Evolutionary conservation across 192 early-diverging fungal species (phyloP).

Genomic region (Powellomyces hirtus): DNA sequence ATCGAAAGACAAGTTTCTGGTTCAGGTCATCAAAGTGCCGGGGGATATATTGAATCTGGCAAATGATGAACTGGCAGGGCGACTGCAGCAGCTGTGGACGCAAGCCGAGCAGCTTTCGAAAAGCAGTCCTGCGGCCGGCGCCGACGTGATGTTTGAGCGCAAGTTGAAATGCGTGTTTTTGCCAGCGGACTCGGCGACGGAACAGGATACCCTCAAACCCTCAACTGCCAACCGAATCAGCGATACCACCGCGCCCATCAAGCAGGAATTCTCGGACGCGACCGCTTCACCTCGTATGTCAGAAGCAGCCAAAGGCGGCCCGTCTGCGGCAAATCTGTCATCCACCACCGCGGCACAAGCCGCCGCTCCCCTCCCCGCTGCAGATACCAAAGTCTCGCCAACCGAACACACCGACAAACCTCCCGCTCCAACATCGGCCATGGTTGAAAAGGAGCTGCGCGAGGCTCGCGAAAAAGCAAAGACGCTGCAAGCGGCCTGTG

Average conservation of each 20-base stretch:
- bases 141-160: constrained; percentile 38
- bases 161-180: constrained; percentile 46
- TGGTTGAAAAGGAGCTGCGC: constrained; percentile 15
- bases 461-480: constrained; percentile 43
- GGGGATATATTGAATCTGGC: constrained; percentile 63
- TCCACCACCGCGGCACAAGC: constrained; percentile 10
- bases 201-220: background rate
- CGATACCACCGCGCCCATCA: too few species aligned
- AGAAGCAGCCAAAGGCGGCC: background rate
- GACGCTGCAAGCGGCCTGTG: constrained; percentile 46
- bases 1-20: constrained; percentile 96
- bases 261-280: constrained; percentile 7
- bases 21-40: constrained; percentile 81
- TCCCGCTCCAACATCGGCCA: background rate
- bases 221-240: too few species aligned
- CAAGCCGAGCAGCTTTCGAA: constrained; percentile 47
- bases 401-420: background rate
- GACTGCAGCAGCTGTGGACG: constrained; percentile 44
- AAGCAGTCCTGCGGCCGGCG: constrained; percentile 11
- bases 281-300: background rate
- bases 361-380: background rate
- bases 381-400: background rate
- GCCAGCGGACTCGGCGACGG: background rate
- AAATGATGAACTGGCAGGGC: constrained; percentile 46
- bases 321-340: background rate